Evolutionary conservation across 345 rosid genomes (phyloP), one percentile per base, ranked within the genome.

Genomic region (rapeseed (Brassica napus)): DNA sequence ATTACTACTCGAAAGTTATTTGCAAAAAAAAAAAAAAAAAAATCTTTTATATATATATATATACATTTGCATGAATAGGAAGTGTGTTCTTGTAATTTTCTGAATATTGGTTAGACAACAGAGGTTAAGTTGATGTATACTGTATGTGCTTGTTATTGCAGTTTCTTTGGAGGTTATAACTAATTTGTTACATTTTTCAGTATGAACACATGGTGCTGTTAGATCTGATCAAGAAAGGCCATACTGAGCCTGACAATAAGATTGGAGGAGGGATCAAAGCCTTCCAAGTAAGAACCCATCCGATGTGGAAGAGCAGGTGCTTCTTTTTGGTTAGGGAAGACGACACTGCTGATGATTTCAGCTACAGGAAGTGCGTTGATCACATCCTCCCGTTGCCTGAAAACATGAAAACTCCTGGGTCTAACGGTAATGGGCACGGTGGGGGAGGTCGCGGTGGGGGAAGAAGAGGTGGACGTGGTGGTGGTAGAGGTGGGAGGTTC

Each of bases 291-390:
- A 86, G 87, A 34, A 82, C 39, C 23, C 99, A 95, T 74, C 98
- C 98, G 8, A 85, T 26, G 70, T 93, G 83, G 83, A 89, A 91
- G 78, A 93, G 93, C 59, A 76, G 86, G 63, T 93, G 98, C 80
- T 92, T 93, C 88, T 95, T 91, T 85, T 80, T 93, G 49, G 60
- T 91, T 11, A 89, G 97, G 86, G 89, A 87, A 61, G 98, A 95
- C 31, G 91, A 81, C n/a, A 66, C 89, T 3, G 78, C 84, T 16
- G 97, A 93, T 14, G 99, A 95, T 87, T 95, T 95, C 86, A 91
- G 97, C 90, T 95, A 90, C 84, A 89, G 94, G 88, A 93, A 95
- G 86, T 95, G 98, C 71, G 97, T 95, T 73, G 93, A 95, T 81
- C 85, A 89, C 14, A 89, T 93, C 61, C 88, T 93, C 69, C 92